Evolutionary conservation across 441 rosid genomes (phyloP), one percentile per base, ranked within the genome.

Genomic region (Cnidoscolus chayamansa): DNA sequence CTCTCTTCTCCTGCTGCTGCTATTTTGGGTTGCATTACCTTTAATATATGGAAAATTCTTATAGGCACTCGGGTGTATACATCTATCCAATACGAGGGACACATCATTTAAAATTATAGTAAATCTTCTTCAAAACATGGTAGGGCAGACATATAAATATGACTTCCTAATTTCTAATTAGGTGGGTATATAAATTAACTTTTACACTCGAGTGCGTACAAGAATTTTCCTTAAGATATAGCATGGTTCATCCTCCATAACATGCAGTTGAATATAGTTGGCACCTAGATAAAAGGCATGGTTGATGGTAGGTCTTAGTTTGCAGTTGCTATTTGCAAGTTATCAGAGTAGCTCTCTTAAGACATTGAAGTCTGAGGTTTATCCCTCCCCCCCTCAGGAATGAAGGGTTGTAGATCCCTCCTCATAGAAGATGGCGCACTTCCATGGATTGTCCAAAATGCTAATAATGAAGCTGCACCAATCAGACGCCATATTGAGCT

Each of bases 401-500:
- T 75, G 49, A 91, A 82, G 81, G 83, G 77, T 63, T 91, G 97
- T 67, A 93, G 86, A 85, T 95, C 99, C 20, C 85, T 93, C 76
- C 90, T 95, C 58, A 84, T 95, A 64, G 98, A 93, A 69, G 99
- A 95, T 16, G 90, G 96, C 10, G 95, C 98, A 40, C 97, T 95
- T 75, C 90, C 93, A 25, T 95, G 99, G 99, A 90, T 93, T 47
- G 98, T 93, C 66, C 93, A 93, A 81, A 94, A 91, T 72, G 98
- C 99, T 13, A 93, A 89, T 49, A 84, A 89, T 72, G 97, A 91
- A 79, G 88, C 98, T 54, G 86, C 98, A 5, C 90, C 95, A 40
- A 91, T 93, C 76, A 89, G 98, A 84, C 97, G 99, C 58, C 99
- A 95, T 78, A 87, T 89, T 55, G 99, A 95, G 84, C 99, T 95